These are phyloP conservation scores for Eucalyptus marginata DNA, from an alignment of 345 rosid species.

Conservation along the genomic window DNA sequence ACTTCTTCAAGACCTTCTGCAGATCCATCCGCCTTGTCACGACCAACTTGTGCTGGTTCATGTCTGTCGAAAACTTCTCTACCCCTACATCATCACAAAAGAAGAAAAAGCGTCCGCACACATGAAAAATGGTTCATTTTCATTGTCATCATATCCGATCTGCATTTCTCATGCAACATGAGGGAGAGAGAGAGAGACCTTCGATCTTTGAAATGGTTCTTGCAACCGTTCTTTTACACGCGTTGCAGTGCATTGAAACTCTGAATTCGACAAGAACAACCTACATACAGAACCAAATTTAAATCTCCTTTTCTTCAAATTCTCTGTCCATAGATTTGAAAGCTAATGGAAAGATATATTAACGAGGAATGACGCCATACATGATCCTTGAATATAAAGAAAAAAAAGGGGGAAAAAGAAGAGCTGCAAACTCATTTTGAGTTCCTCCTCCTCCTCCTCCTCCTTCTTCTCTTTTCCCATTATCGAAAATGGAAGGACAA, in stretches of 20 bases:
- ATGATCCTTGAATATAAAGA: background rate
- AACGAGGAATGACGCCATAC: background rate
- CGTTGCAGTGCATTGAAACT: conserved; percentile 67
- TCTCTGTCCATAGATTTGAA: background rate
- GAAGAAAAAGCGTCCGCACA: background rate
- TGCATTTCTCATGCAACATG: background rate
- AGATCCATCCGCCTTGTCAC: conserved; percentile 49
- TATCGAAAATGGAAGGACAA: background rate
- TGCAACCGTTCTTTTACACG: conserved; percentile 62
- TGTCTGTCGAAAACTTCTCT: conserved; percentile 52
- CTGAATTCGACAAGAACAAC: conserved; percentile 25
- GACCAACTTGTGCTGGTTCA: conserved; percentile 44
- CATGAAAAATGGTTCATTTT: background rate
- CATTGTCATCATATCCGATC: background rate
- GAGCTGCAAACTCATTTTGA: conserved; percentile 8
- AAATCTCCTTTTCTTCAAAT: background rate
- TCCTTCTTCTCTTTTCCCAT: background rate
- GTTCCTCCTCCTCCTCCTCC: background rate
- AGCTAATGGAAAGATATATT: background rate
- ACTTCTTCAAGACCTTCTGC: conserved; percentile 47
- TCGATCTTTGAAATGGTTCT: conserved; percentile 38
- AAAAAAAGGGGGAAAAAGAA: background rate
- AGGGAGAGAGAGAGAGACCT: conserved; percentile 16
- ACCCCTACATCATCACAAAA: conserved; percentile 18
- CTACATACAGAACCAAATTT: conserved; percentile 2